phyloP scores from a whole-genome alignment of 805 yeast genomes.

The Candida odintsovae region DNA sequence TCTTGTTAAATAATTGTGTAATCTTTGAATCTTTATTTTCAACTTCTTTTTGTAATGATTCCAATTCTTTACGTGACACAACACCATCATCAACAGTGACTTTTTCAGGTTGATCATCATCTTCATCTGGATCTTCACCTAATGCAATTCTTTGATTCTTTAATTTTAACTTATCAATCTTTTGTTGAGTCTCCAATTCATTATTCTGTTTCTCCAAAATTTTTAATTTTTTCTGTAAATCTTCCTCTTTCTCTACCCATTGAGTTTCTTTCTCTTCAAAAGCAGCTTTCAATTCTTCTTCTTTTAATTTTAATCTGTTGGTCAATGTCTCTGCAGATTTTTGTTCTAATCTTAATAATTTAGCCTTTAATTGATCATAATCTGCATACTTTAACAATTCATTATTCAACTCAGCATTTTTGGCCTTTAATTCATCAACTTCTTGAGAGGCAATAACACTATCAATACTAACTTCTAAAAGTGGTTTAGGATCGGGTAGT shows the following conservation, averaged over 20 bases:
- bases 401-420: constrained; percentile 47
- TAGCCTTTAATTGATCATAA: constrained; percentile 66
- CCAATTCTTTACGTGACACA: constrained; percentile 36
- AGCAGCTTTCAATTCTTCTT: constrained; percentile 60
- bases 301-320: constrained; percentile 59
- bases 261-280: constrained; percentile 69
- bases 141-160: constrained; percentile 34
- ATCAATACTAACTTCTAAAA: constrained; percentile 64
- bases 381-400: constrained; percentile 64
- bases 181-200: constrained; percentile 51
- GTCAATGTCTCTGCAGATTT: constrained; percentile 50
- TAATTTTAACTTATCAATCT: constrained; percentile 31
- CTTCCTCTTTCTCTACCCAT: constrained; percentile 57
- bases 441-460: constrained; percentile 54
- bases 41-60: constrained; percentile 66
- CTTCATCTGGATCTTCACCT: constrained; percentile 29
- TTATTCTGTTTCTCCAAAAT: constrained; percentile 51
- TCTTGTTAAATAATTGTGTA: constrained; percentile 68
- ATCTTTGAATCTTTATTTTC: constrained; percentile 65
- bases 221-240: constrained; percentile 43
- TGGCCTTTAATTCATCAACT: constrained; percentile 42
- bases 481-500: constrained; percentile 89
- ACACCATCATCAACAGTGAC: constrained; percentile 12
- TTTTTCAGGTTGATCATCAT: constrained; percentile 7
- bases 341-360: constrained; percentile 56